These are phyloP conservation scores for Priceomyces fermenticarens DNA, from an alignment of 805 yeast genomes.

Conservation along the genomic window DNA sequence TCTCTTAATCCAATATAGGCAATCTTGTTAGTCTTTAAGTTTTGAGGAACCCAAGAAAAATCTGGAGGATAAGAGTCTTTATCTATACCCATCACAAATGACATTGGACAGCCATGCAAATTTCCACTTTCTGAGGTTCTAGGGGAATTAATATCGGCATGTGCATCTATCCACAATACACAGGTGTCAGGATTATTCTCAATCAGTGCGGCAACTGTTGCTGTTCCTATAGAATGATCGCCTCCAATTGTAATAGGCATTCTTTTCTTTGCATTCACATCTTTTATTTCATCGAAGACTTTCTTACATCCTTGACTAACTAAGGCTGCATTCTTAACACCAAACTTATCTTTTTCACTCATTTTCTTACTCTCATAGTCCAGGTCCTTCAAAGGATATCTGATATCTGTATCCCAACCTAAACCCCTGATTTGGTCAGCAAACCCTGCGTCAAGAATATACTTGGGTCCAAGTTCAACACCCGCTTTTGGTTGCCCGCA, in stretches of 20 bases:
- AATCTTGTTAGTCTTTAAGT: slow-evolving; percentile 63
- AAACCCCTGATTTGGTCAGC: slow-evolving; percentile 56
- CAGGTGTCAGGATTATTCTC: slow-evolving; percentile 82
- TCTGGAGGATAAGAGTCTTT: slow-evolving; percentile 64
- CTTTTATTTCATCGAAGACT: slow-evolving; percentile 59
- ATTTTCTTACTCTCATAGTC: slow-evolving; percentile 43
- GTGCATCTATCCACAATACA: slow-evolving; percentile 95
- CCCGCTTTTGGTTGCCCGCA: slow-evolving; percentile 96
- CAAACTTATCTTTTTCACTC: slow-evolving; percentile 44
- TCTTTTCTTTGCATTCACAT: slow-evolving; percentile 42
- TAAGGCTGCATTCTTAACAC: slow-evolving; percentile 69
- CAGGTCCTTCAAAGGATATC: slow-evolving; percentile 51
- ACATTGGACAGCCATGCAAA: slow-evolving; percentile 94
- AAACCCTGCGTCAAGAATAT: slow-evolving; percentile 70
- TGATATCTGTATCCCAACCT: slow-evolving; percentile 65
- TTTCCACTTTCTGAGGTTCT: slow-evolving; percentile 82
- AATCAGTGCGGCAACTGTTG: slow-evolving; percentile 83
- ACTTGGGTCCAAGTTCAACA: slow-evolving; percentile 91
- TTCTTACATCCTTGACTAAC: slow-evolving; percentile 71
- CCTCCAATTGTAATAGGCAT: slow-evolving; percentile 92
- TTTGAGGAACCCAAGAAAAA: slow-evolving; percentile 75
- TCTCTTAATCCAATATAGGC: slow-evolving; percentile 95
- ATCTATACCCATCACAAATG: slow-evolving; percentile 84
- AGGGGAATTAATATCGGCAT: slow-evolving; percentile 94
- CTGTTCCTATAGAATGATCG: slow-evolving; percentile 94